phyloP scores from a whole-genome alignment of 768 basidiomycete species.

The Cystobasidium ongulense region DNA sequence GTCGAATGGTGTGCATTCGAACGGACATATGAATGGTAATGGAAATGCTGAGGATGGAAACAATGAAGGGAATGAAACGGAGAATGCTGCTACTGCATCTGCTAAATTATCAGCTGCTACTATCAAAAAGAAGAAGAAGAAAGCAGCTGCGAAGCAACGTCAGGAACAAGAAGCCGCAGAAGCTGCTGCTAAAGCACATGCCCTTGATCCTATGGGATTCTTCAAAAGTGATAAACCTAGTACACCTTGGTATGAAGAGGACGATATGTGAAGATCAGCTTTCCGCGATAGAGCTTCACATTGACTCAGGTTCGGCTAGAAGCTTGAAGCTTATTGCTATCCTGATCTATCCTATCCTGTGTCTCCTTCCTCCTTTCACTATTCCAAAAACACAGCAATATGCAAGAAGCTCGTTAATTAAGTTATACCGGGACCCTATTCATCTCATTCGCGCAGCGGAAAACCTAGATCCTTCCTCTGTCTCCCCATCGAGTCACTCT shows the following conservation, averaged over 20 bases:
- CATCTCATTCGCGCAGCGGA: too few relatives aligned
- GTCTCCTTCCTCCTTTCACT: too few relatives aligned
- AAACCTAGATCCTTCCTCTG: too few relatives aligned
- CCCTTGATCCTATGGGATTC: constrained; percentile 11
- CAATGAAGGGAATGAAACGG: not conserved
- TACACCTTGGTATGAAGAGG: constrained; percentile 5
- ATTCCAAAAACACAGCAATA: too few relatives aligned
- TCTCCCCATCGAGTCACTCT: too few relatives aligned
- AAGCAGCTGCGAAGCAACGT: not conserved
- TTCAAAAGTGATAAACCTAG: constrained; percentile 8
- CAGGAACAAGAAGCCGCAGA: not conserved
- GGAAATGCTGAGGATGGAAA: not conserved
- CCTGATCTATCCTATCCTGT: too few relatives aligned
- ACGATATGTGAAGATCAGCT: constrained; percentile 3
- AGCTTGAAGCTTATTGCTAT: too few relatives aligned
- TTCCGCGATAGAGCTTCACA: too few relatives aligned
- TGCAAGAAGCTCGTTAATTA: too few relatives aligned
- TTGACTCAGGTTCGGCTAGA: too few relatives aligned
- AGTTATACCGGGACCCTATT: too few relatives aligned
- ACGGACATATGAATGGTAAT: not conserved
- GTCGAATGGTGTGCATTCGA: not conserved
- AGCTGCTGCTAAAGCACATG: constrained; percentile 8
- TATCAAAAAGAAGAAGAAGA: constrained; percentile 6
- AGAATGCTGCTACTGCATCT: not conserved
- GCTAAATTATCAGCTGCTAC: constrained; percentile 7